Base-by-base conservation (phyloP, 2,329 filamentous ascomycete genomes). In the Phaeoacremonium minimum region DNA sequence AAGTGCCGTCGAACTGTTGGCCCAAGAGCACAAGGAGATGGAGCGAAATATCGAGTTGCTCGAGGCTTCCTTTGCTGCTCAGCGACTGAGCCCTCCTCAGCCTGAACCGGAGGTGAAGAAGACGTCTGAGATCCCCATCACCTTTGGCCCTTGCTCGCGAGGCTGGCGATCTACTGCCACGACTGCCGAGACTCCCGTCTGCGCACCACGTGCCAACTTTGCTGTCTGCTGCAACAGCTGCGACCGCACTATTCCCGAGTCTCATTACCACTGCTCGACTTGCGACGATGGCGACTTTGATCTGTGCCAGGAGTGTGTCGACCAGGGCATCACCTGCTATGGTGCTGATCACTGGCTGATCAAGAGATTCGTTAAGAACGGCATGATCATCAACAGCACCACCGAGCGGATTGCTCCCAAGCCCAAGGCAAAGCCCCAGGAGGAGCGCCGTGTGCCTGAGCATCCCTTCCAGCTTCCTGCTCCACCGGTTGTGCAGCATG, bases 221-320 rank as follows among this genome's bases (percentile, higher is more conserved):
- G 85, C 86, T 11, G 89, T 98, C 30, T 95, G 87, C 70, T 98
- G 93, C 77, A 97, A 98, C 67, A 76, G 79, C 57, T 98, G 93
- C 63, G 84, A 88, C 48, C 71, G 69, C 43, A 77, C 81, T 29
- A 88, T 96, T 52, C 77, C 83, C 18, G 81, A 88, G 49, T 77
- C 80, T 35, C 91, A 98, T 63, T 98, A 87, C 62, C 93, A 98
- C 66, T 98, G 94, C 71, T 86, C 86, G 47, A 87, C 85, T 40
- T 98, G 93, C 57, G 88, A 97, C 46, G 79, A 85, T 39, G 93
- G 91, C 28, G 93, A 98, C 60, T 98, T 90, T 53, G 93, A 98
- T 55, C 77, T 98, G 18, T 98, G 94, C 71, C 75, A 81, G 46
- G 61, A 69, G 6, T 98, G 93, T 53, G 79, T 96, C 32, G 75